Base-by-base conservation (phyloP, 495 filamentous ascomycete genomes). In the Penicillium cinerascens region DNA sequence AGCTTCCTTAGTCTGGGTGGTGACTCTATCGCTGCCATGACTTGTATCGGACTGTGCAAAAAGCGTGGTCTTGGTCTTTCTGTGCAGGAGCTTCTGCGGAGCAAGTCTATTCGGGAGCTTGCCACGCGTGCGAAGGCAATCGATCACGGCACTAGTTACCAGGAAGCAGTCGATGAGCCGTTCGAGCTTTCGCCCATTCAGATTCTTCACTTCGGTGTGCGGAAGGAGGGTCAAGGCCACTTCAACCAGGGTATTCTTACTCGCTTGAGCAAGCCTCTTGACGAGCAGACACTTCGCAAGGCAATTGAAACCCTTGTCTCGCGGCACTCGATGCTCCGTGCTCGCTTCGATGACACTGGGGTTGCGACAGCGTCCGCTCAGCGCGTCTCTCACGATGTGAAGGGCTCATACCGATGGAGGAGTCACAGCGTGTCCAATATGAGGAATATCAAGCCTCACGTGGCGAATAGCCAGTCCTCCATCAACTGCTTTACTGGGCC, bases 161-260 rank as follows among this genome's bases (percentile, higher is more conserved):
- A 72, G 23, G 77, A 80, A 50, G 49, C 57, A 15, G 51, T 73
- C 2, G 67, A 75, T 21, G 74, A 80, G 42, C 66, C 67, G 26
- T 90, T 89, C 55, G 76, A 78, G 5, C 74, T 91, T 6, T 83
- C 86, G 0, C 87, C 87, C 0, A 88, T 90, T 65, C 87, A 91
- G 60, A 73, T 78, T 20, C 66, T 89, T 15, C 88, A 87, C 62
- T 89, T 88, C 51, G 74, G 84, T 36, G 62, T 75, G 21, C 70
- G 71, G 0, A 63, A 70, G 33, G 77, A 84, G 18, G 78, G 75
- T 0, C 74, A 80, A 53, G 83, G 82, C n/a, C 82, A 87, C 48
- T 91, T 87, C 61, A 89, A 89, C 59, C 85, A 87, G 57, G 87
- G 86, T 47, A 74, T 88, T 36, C 62, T 87, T 0, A 72, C 87